Conservation (phyloP, 768 basidiomycete genomes). For the Panellus pusillus region DNA sequence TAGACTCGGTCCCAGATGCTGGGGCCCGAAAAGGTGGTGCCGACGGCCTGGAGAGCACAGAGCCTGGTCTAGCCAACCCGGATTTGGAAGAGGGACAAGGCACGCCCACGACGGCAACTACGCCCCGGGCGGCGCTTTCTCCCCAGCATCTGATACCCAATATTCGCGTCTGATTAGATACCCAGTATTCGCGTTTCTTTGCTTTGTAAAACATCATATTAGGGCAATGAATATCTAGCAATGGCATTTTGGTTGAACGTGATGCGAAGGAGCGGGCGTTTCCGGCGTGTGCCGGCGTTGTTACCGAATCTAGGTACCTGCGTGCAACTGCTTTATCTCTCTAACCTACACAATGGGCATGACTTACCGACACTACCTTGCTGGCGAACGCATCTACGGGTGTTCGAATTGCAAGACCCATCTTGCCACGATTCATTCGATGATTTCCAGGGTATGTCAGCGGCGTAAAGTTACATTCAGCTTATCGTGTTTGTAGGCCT, state of each 20-base stretch:
- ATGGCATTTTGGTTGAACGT: neutral
- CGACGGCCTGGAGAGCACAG: constrained; percentile 63
- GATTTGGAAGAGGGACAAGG: constrained; percentile 45
- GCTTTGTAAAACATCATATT: neutral
- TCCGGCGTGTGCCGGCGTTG: neutral
- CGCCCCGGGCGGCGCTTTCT: constrained; percentile 30
- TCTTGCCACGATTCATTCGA: constrained; percentile 86
- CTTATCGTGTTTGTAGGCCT: constrained; percentile 58
- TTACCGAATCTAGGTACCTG: constrained; percentile 13
- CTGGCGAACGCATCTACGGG: constrained; percentile 84
- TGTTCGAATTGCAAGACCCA: constrained; percentile 87
- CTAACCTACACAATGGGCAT: constrained; percentile 68
- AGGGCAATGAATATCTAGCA: neutral
- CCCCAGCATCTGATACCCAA: constrained; percentile 42
- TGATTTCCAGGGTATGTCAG: constrained; percentile 79
- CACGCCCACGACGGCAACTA: constrained; percentile 29
- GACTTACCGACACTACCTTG: constrained; percentile 85
- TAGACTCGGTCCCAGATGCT: constrained; percentile 71
- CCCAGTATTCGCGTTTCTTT: neutral
- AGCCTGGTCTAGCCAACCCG: constrained; percentile 43
- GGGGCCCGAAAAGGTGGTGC: constrained; percentile 66
- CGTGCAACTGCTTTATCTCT: constrained; percentile 6
- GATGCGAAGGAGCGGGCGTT: no score
- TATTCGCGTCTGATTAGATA: constrained; percentile 35
- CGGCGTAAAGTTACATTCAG: constrained; percentile 12